A percentile compares a stretch with the other conserved stretches of the same genome.
phyloP scores from a whole-genome alignment of 2,329 filamentous ascomycete species.

The Epichloe glyceriae region DNA sequence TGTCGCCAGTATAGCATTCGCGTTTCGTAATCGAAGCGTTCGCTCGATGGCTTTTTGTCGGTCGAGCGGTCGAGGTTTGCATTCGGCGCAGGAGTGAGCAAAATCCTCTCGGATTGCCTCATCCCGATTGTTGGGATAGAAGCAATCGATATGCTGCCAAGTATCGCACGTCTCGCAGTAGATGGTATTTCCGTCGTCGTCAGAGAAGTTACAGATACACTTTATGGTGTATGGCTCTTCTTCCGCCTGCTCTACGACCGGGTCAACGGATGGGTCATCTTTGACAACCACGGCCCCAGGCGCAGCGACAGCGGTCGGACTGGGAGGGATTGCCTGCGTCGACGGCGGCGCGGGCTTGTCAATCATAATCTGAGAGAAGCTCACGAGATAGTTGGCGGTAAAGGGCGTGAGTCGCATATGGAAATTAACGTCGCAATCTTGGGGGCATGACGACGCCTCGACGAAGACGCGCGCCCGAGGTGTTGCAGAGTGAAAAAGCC shows the following conservation, averaged over 20 bases:
- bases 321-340: conserved; percentile 42
- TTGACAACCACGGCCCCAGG: conserved; percentile 19
- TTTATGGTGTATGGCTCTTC: conserved; percentile 91
- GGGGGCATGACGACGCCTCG: conserved; percentile 45
- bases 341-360: conserved; percentile 41
- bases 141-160: conserved; percentile 97
- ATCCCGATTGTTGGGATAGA: conserved; percentile 64
- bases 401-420: conserved; percentile 22
- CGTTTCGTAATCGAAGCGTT: conserved; percentile 43
- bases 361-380: conserved; percentile 47
- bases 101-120: conserved; percentile 59
- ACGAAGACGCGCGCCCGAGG: conserved; percentile 26
- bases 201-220: conserved; percentile 86
- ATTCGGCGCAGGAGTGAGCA: conserved; percentile 80
- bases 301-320: conserved; percentile 33
- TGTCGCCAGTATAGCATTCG: conserved; percentile 19
- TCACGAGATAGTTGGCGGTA: conserved; percentile 26
- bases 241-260: conserved; percentile 40
- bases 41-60: conserved; percentile 61
- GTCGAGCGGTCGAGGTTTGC: conserved; percentile 66
- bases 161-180: conserved; percentile 92
- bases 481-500: neutral
- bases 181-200: conserved; percentile 96
- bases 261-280: conserved; percentile 24
- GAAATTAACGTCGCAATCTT: conserved; percentile 38